A percentile compares a stretch with the other conserved stretches of the same genome.
phyloP scores from a whole-genome alignment of 108 stramenopile species.

The Stephanodiscus minutulus region DNA sequence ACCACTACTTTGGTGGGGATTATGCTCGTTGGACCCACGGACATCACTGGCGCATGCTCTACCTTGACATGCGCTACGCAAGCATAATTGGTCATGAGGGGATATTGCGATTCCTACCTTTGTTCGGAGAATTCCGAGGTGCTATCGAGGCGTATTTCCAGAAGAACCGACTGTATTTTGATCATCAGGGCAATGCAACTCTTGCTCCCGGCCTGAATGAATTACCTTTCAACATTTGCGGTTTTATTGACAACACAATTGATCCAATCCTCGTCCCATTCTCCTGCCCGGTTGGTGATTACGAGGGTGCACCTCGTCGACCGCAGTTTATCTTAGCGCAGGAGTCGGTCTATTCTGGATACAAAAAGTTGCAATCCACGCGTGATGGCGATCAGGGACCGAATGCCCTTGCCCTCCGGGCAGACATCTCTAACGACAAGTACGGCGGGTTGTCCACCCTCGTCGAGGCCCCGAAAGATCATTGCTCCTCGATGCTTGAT shows the following conservation, averaged over 20 bases:
- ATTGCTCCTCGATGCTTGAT: too few species aligned
- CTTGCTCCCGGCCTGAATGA: background rate
- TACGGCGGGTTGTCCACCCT: too few species aligned
- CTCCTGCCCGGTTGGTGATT: slow-evolving; percentile 24
- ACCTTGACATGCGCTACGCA: background rate
- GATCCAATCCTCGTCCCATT: slow-evolving; percentile 10
- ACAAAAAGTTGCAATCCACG: slow-evolving; percentile 26
- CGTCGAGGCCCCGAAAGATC: too few species aligned
- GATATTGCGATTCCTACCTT: too few species aligned
- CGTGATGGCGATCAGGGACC: too few species aligned
- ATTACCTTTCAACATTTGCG: slow-evolving; percentile 13
- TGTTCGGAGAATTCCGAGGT: background rate
- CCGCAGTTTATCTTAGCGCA: background rate
- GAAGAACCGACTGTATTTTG: background rate
- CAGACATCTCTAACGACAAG: too few species aligned
- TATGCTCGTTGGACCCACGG: background rate
- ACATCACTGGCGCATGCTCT: background rate
- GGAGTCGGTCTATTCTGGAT: slow-evolving; percentile 23
- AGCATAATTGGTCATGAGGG: too few species aligned
- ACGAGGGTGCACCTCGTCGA: slow-evolving; percentile 19
- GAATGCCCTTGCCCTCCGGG: too few species aligned
- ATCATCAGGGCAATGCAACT: background rate
- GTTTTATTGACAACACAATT: slow-evolving; percentile 22
- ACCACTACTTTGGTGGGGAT: slow-evolving; percentile 6
- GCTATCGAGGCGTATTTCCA: slow-evolving; percentile 1